Evolutionary conservation across 169 alveolate genomes (phyloP).

Genomic region (Cryptosporidium muris): DNA sequence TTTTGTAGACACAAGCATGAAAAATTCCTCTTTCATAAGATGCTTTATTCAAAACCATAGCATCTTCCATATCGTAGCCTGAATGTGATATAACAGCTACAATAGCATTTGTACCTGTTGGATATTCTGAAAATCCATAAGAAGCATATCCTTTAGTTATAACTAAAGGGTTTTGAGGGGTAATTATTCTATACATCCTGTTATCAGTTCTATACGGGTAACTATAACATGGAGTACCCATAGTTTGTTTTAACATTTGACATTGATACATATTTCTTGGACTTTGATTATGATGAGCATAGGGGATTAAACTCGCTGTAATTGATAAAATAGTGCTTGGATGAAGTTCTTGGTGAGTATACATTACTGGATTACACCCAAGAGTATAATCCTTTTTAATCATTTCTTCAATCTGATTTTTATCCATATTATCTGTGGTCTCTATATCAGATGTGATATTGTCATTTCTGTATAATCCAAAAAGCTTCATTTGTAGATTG

Average conservation of each 20-base stretch:
- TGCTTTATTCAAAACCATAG: slow-evolving; percentile 97
- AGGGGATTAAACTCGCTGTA: slow-evolving; percentile 96
- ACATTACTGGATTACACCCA: slow-evolving; percentile 82
- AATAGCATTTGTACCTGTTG: slow-evolving; percentile 98
- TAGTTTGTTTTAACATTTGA: slow-evolving; percentile 99
- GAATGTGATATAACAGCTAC: slow-evolving; percentile 99
- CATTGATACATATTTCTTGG: slow-evolving; percentile 99
- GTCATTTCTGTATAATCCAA: slow-evolving; percentile 11
- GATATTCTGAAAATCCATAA: slow-evolving; percentile 94
- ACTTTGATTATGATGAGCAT: slow-evolving; percentile 98
- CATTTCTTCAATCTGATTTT: slow-evolving; percentile 18
- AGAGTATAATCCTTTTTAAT: slow-evolving; percentile 69
- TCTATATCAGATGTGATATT: background rate
- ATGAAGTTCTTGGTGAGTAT: slow-evolving; percentile 94
- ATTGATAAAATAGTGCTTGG: slow-evolving; percentile 95
- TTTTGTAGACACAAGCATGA: slow-evolving; percentile 96
- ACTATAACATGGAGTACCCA: slow-evolving; percentile 98
- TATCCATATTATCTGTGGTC: slow-evolving; percentile 6
- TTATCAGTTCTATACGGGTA: slow-evolving; percentile 94
- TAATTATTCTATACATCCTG: slow-evolving; percentile 88
- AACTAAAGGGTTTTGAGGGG: slow-evolving; percentile 98
- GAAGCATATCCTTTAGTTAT: slow-evolving; percentile 91
- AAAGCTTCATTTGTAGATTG: slow-evolving; percentile 29
- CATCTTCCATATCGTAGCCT: slow-evolving; percentile 99
- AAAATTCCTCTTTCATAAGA: slow-evolving; percentile 99